Evolutionary conservation across 805 yeast species (phyloP).

Genomic region (Wickerhamiella cacticola): DNA sequence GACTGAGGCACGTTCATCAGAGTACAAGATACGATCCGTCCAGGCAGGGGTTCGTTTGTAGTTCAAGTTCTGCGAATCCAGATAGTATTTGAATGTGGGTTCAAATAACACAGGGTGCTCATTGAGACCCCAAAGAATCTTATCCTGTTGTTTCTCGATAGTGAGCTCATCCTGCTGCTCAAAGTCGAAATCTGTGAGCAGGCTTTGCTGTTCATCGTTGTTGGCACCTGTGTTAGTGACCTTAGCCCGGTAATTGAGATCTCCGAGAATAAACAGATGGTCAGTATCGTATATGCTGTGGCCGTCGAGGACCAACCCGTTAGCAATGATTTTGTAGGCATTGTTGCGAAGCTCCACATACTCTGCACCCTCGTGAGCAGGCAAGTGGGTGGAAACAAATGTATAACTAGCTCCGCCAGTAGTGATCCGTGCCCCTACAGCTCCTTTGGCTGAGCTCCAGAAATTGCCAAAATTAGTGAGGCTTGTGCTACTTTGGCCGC

Average conservation of each 20-base stretch:
- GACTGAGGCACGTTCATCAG: slow-evolving; percentile 34
- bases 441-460: slow-evolving; percentile 63
- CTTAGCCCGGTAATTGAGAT: slow-evolving; percentile 61
- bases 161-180: slow-evolving; percentile 41
- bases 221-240: no score
- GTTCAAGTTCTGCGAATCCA: slow-evolving; percentile 41
- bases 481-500: slow-evolving; percentile 11
- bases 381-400: slow-evolving; percentile 58
- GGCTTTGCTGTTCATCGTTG: not conserved
- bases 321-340: slow-evolving; percentile 40
- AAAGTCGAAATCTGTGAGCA: slow-evolving; percentile 20
- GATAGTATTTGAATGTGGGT: slow-evolving; percentile 68
- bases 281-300: slow-evolving; percentile 20
- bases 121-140: slow-evolving; percentile 47
- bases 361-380: slow-evolving; percentile 61
- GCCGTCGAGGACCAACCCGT: slow-evolving; percentile 45
- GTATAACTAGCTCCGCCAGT: slow-evolving; percentile 37
- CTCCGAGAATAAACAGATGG: slow-evolving; percentile 72
- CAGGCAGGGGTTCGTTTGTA: slow-evolving; percentile 64
- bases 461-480: slow-evolving; percentile 37
- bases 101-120: slow-evolving; percentile 55
- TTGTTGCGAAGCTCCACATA: slow-evolving; percentile 39
- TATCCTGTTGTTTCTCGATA: slow-evolving; percentile 32
- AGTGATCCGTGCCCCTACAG: slow-evolving; percentile 45
- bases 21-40: slow-evolving; percentile 75